Conservation (phyloP, 345 rosid species). For the Citrus reticulata region DNA sequence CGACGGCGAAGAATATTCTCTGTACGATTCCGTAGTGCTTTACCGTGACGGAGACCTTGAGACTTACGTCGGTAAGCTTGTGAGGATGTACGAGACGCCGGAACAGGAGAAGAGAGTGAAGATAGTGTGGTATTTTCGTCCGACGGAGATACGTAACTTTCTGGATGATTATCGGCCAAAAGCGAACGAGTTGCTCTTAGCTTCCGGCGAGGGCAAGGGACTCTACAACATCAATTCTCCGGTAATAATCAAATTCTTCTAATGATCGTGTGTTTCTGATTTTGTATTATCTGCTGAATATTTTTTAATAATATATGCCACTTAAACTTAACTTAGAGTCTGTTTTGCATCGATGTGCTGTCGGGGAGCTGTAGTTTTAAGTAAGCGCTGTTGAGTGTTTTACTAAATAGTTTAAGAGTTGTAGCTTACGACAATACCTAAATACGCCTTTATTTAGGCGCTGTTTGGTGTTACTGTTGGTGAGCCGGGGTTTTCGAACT, state of each 20-base stretch:
- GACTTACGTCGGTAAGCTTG: constrained; percentile 49
- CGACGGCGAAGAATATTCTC: constrained; percentile 36
- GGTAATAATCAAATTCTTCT: constrained; percentile 29
- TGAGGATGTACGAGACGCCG: constrained; percentile 42
- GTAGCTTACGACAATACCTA: too few relatives aligned
- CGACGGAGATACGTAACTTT: constrained; percentile 33
- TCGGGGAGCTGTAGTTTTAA: too few relatives aligned
- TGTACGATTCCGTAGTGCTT: constrained; percentile 42
- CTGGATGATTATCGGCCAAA: constrained; percentile 40
- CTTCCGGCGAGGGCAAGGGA: constrained; percentile 50
- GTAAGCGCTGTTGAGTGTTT: too few relatives aligned
- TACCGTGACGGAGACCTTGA: constrained; percentile 17
- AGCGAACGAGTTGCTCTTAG: constrained; percentile 59
- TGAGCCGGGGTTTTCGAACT: too few relatives aligned
- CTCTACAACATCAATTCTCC: constrained; percentile 32
- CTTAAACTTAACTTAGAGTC: too few relatives aligned
- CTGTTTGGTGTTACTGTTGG: too few relatives aligned
- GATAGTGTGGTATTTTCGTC: constrained; percentile 60
- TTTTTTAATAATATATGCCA: neutral
- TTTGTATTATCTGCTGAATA: neutral
- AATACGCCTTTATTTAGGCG: too few relatives aligned
- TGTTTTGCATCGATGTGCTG: too few relatives aligned
- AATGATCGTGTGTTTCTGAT: neutral
- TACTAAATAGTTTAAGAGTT: too few relatives aligned
- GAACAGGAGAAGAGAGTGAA: constrained; percentile 32